Evolutionary conservation across 345 rosid species (phyloP).

Genomic region (Combretum micranthum): DNA sequence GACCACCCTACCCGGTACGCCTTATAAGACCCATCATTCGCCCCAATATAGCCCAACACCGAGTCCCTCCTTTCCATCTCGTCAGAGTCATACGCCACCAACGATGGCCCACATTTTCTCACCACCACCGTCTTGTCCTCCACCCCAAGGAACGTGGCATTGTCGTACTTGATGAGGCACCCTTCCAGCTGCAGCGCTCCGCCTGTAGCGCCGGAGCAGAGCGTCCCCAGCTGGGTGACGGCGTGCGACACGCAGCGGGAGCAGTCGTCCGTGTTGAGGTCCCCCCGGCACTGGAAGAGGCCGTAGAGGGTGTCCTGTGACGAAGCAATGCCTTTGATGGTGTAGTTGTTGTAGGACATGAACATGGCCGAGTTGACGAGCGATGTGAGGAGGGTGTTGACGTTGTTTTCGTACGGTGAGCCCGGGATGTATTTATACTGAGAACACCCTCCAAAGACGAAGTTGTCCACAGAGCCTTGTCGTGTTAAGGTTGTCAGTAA

Average conservation of each 20-base stretch:
- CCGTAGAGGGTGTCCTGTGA: constrained; percentile 48
- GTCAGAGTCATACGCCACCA: constrained; percentile 30
- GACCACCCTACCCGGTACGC: constrained; percentile 40
- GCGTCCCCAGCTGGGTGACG: constrained; percentile 41
- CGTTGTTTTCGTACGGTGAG: constrained; percentile 57
- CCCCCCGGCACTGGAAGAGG: constrained; percentile 83
- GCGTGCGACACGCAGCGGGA: constrained; percentile 67
- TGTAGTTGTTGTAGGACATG: constrained; percentile 34
- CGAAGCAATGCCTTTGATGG: constrained; percentile 44
- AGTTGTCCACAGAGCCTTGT: constrained; percentile 34
- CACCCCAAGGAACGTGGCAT: constrained; percentile 52
- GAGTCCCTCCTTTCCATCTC: constrained; percentile 43
- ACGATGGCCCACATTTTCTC: constrained; percentile 59
- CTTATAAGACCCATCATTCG: constrained; percentile 35
- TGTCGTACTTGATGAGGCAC: constrained; percentile 70
- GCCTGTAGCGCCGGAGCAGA: constrained; percentile 50
- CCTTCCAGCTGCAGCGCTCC: constrained; percentile 68
- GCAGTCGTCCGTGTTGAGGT: constrained; percentile 57
- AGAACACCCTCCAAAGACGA: constrained; percentile 69
- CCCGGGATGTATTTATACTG: constrained; percentile 41
- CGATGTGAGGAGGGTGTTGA: constrained; percentile 78
- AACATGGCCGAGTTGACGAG: constrained; percentile 63
- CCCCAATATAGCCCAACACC: constrained; percentile 40
- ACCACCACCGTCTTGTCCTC: constrained; percentile 66
- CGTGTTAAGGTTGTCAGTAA: too few relatives aligned